Evolutionary conservation across 257 asterid species (phyloP).

Genomic region (Solanum habrochaites): DNA sequence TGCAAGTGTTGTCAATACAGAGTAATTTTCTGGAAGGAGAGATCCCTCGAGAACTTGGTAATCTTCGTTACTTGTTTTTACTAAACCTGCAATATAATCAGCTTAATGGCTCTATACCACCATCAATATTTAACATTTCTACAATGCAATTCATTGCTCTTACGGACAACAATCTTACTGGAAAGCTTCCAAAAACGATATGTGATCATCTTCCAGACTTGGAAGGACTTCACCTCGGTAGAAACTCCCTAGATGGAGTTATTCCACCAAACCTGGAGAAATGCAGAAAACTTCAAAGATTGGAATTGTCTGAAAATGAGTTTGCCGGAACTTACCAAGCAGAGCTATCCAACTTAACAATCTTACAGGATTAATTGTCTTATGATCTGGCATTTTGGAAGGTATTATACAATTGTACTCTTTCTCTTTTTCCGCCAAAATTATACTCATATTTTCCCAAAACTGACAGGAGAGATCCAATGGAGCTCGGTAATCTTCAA

Average conservation of each 20-base stretch:
- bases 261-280: neutral
- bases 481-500: neutral
- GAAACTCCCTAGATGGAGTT: neutral
- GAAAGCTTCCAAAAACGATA: neutral
- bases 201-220: neutral
- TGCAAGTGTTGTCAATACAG: too few relatives aligned
- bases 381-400: neutral
- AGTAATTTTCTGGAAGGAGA: too few relatives aligned
- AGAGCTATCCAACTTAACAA: neutral
- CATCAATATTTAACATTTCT: neutral
- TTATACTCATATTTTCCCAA: neutral
- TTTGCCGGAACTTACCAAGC: neutral
- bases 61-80: too few relatives aligned
- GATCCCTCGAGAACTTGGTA: too few relatives aligned
- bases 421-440: neutral
- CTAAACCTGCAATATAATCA: neutral
- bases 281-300: neutral
- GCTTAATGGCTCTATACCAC: neutral
- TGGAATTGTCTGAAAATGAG: neutral
- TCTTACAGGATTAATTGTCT: neutral
- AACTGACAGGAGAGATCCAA: neutral
- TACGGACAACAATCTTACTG: neutral
- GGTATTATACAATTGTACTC: neutral
- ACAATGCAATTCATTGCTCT: neutral
- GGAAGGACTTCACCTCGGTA: neutral